phyloP scores from a whole-genome alignment of 371 early-diverging fungal species.

The Scutellospora calospora region DNA sequence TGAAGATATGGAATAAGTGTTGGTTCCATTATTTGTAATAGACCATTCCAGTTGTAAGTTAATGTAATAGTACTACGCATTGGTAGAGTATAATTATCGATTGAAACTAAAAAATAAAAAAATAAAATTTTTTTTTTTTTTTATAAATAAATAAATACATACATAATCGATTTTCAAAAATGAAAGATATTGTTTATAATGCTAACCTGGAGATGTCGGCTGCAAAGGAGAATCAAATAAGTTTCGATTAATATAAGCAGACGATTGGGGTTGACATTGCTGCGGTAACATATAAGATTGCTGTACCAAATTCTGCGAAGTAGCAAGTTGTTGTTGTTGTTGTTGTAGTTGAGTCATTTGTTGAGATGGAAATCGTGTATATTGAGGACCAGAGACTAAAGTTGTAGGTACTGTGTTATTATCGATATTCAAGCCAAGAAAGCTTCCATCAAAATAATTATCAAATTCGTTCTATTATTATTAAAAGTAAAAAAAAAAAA shows the following conservation, averaged over 20 bases:
- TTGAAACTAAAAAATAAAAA: neutral
- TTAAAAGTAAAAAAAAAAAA: too few relatives aligned
- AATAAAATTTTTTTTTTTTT: neutral
- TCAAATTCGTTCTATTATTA: neutral
- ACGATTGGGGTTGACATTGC: neutral
- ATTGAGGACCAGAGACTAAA: neutral
- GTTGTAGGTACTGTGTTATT: neutral
- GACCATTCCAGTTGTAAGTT: conserved; percentile 24
- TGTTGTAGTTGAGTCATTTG: neutral
- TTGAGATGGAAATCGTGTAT: neutral
- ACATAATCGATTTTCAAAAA: too few relatives aligned
- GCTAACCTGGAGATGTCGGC: too few relatives aligned
- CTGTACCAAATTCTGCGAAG: neutral
- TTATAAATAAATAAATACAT: conserved; percentile 20
- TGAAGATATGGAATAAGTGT: neutral
- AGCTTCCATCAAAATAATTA: neutral
- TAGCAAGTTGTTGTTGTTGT: neutral
- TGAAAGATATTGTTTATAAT: too few relatives aligned
- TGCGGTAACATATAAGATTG: neutral
- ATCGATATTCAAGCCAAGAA: neutral
- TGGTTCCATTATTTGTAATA: neutral
- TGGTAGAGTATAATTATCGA: neutral
- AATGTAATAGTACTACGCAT: conserved; percentile 19
- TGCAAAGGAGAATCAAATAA: too few relatives aligned
- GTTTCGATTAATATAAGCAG: too few relatives aligned